Base-by-base conservation (phyloP, 768 basidiomycete species). In the Naganishia vaughanmartiniae region DNA sequence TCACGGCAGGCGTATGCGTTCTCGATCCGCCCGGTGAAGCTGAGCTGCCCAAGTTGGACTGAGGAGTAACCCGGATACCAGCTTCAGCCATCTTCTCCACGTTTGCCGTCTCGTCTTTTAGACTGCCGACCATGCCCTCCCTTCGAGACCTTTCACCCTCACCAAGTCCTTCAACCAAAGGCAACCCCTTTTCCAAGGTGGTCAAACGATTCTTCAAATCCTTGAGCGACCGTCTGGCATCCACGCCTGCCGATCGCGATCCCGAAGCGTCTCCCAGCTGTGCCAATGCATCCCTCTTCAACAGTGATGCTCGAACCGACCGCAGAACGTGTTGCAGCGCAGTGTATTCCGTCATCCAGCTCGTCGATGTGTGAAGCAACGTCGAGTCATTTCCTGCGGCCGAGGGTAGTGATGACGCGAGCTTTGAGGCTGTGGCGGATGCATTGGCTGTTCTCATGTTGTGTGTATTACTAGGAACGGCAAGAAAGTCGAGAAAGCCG, bases 111-210 rank as follows among this genome's bases (percentile, higher is more conserved):
- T 97, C 94, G 78, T 93, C 92, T 81, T 90, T 89, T 74, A 97
- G 83, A 70, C 89, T 85, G 67, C 89, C 90, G 63, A 93, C 88
- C 88, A 96, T 89, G 76, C 93, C 94, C 71, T 89, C 89, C 72
- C 95, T 85, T 68, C 95, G 84, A 82, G 90, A 89, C 76, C 92
- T 84, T 84, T 98, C 95, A n/a, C 95, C 95, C 80, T 92, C 88
- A 73, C 87, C 89, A 85, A 97, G 86, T 45, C 90, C 92, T 51
- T 84, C 83, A 79, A 87, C 89, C 45, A 91, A 84, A 48, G 86
- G 84, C 75, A 94, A 82, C 12, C 88, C 92, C 74, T 84, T 84
- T 24, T 87, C 90, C 17, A 97, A 84, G 1, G 80, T 84, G 5
- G 88, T 87, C 26, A 94, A 85, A n/a, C 92, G 85, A 36, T 86